Evolutionary conservation across 139 green algal genomes (phyloP).

Genomic region (Mychonastes homosphaera): DNA sequence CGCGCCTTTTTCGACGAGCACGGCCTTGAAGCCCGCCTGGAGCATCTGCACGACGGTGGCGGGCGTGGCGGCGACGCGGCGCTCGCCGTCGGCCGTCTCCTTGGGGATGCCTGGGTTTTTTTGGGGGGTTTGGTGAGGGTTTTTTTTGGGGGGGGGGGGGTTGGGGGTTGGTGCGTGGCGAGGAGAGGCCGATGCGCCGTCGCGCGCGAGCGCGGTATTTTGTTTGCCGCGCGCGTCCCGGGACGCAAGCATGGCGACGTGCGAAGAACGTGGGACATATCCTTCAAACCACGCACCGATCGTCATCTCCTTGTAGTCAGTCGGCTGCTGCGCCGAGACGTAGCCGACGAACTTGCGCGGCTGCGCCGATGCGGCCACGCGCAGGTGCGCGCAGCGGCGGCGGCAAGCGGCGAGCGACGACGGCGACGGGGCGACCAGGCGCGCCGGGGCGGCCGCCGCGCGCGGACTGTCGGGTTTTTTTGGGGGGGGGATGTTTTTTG

Average conservation of each 20-base stretch:
- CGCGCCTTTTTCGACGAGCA: slow-evolving; percentile 59
- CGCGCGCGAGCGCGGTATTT: background rate
- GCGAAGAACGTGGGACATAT: background rate
- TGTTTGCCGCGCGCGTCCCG: background rate
- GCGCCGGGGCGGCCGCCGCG: too few species aligned
- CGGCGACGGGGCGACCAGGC: too few species aligned
- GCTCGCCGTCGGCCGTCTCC: slow-evolving; percentile 48
- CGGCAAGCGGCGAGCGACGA: too few species aligned
- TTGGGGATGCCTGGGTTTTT: slow-evolving; percentile 53
- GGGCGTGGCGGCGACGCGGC: slow-evolving; percentile 61
- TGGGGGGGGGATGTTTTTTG: too few species aligned
- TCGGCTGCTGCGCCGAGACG: slow-evolving; percentile 11
- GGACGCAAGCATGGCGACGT: background rate
- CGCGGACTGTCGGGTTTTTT: too few species aligned
- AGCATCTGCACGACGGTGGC: slow-evolving; percentile 31
- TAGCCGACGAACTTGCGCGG: too few species aligned
- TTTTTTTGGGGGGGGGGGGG: background rate
- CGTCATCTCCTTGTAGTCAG: slow-evolving; percentile 9
- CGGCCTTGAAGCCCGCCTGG: slow-evolving; percentile 66
- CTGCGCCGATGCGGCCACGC: too few species aligned
- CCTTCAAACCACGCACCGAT: slow-evolving; percentile 7
- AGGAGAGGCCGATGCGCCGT: background rate
- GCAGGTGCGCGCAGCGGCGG: too few species aligned
- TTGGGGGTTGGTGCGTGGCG: background rate
- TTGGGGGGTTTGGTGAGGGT: background rate